Evolutionary conservation across 129 eudicot species (phyloP).

Genomic region (Chrysanthemum makinoi): DNA sequence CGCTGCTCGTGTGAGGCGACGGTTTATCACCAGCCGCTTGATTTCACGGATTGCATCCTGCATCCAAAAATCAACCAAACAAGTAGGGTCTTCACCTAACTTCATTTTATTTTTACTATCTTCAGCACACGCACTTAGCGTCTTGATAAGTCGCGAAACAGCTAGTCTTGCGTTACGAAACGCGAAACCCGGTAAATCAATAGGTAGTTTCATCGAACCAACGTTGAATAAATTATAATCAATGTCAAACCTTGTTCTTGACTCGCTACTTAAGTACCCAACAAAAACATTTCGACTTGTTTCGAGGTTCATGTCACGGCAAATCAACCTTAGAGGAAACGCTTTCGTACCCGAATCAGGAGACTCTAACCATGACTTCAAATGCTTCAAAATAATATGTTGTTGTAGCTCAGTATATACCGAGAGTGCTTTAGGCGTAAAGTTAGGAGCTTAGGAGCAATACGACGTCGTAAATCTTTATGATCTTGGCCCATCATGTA

Average conservation of each 20-base stretch:
- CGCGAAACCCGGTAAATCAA: constrained; percentile 74
- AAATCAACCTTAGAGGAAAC: constrained; percentile 51
- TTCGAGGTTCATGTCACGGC: constrained; percentile 82
- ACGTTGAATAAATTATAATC: constrained; percentile 77
- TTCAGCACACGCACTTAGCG: constrained; percentile 54
- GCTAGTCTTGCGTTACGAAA: constrained; percentile 72
- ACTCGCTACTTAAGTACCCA: constrained; percentile 44
- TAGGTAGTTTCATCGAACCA: constrained; percentile 70
- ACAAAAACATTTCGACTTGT: constrained; percentile 83
- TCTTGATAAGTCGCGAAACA: constrained; percentile 46
- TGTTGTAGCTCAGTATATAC: too few relatives aligned
- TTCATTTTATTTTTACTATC: constrained; percentile 56
- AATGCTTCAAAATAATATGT: too few relatives aligned
- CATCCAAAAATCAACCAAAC: constrained; percentile 85
- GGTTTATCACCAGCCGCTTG: constrained; percentile 25
- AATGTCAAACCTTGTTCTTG: constrained; percentile 44
- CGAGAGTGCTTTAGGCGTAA: too few relatives aligned
- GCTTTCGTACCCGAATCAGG: constrained; percentile 21
- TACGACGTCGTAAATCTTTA: too few relatives aligned
- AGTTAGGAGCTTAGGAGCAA: too few relatives aligned
- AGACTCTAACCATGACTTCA: too few relatives aligned
- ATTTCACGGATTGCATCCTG: constrained; percentile 54
- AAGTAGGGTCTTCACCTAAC: constrained; percentile 46
- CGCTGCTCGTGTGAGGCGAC: constrained; percentile 30
- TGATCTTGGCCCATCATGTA: too few relatives aligned